These are phyloP conservation scores for Pichia phayaonensis DNA, from an alignment of 805 yeast genomes.

Conservation along the genomic window DNA sequence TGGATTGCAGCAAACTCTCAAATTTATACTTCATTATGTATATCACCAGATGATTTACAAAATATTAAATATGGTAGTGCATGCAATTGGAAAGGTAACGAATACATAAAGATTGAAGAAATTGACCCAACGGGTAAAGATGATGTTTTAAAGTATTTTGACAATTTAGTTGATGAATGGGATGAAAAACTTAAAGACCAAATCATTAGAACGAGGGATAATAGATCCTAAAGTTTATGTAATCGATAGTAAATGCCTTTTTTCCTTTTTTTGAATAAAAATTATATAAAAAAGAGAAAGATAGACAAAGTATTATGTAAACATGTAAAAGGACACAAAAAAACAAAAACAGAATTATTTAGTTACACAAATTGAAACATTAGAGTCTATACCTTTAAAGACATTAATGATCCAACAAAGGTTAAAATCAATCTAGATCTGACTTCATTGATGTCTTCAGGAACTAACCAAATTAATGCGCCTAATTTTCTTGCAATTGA, in stretches of 20 bases:
- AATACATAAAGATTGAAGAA: constrained; percentile 47
- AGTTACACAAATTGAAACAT: background rate
- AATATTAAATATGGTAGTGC: constrained; percentile 68
- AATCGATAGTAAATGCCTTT: background rate
- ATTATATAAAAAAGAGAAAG: background rate
- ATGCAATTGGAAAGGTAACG: constrained; percentile 54
- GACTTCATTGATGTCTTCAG: constrained; percentile 97
- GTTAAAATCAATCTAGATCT: constrained; percentile 89
- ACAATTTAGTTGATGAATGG: constrained; percentile 57
- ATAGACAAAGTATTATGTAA: background rate
- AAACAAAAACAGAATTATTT: background rate
- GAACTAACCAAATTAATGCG: constrained; percentile 97
- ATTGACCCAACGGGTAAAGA: constrained; percentile 58
- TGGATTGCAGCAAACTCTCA: constrained; percentile 89
- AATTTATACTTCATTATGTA: constrained; percentile 51
- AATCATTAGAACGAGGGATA: constrained; percentile 32
- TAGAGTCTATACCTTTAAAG: constrained; percentile 31
- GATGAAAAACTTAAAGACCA: constrained; percentile 67
- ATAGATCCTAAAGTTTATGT: background rate
- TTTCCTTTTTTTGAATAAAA: background rate
- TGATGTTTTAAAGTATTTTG: constrained; percentile 60
- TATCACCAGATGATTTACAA: constrained; percentile 40
- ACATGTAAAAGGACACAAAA: background rate
- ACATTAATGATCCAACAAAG: constrained; percentile 93
- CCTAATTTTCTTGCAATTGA: constrained; percentile 98